Evolutionary conservation across 2,329 filamentous ascomycete genomes (phyloP), one percentile per base, ranked within the genome.

Genomic region (Aspergillus sp.): DNA sequence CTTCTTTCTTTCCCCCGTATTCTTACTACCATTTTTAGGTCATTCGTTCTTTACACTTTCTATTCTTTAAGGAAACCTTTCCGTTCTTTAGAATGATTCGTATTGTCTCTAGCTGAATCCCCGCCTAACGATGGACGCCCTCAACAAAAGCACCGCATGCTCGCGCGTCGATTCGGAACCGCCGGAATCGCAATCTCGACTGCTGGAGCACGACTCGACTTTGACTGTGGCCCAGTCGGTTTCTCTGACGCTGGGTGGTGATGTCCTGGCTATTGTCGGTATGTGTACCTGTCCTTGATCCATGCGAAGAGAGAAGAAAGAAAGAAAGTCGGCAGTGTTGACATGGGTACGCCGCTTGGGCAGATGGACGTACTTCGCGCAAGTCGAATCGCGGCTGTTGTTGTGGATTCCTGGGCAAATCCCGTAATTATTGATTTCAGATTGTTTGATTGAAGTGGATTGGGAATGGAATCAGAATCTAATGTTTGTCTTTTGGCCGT

Each of bases 181-280:
- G 43, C 56, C 59, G 44, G 64, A 63, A 36, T 52, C 54, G 34
- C 59, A 62, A 42, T 46, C 49, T 35, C 48, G 44, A 41, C 61
- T 64, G 27, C 63, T 70, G 45, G 59, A 66, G 30, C 60, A 62
- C 44, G 71, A 72, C 51, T 62, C 69, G 42, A 77, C 75, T 36
- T 66, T 82, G 47, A 61, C 67, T 42, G 75, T 83, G 12, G 78
- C 76, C 55, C 71, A 76, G 48, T 75, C 79, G 61, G 78, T 78
- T 7, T 79, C 75, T 28, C 67, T 85, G 43, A 82, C 79, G 1
- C 67, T 85, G 38, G 76, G 74, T 19, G 77, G 75, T 1, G 80
- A 85, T 56, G 74, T 78, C 29, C 69, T 85, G 43, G 72, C 81
- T 51, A 71, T 85, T 8, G 62, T 78, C 45, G 79, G 79, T 81